These are phyloP conservation scores for Colletotrichum nymphaeae DNA, from an alignment of 2,329 filamentous ascomycete genomes.

Conservation along the genomic window DNA sequence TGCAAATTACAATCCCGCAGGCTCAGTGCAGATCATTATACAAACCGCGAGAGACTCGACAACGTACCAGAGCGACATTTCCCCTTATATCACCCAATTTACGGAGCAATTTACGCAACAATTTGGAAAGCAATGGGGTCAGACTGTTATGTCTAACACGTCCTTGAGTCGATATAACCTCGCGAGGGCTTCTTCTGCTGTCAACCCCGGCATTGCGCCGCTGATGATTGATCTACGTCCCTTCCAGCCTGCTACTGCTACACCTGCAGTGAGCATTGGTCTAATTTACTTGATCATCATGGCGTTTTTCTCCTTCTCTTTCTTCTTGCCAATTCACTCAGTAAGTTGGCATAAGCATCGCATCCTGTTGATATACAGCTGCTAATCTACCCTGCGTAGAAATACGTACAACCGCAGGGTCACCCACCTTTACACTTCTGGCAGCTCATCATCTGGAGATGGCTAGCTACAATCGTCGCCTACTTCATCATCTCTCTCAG, in stretches of 20 bases:
- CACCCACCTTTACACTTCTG: slow-evolving; percentile 68
- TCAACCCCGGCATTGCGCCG: slow-evolving; percentile 46
- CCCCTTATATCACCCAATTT: slow-evolving; percentile 61
- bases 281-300: slow-evolving; percentile 76
- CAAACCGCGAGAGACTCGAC: slow-evolving; percentile 67
- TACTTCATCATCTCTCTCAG: slow-evolving; percentile 72
- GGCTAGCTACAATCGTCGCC: slow-evolving; percentile 63
- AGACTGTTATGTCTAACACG: slow-evolving; percentile 52
- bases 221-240: slow-evolving; percentile 65
- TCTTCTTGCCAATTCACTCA: slow-evolving; percentile 72
- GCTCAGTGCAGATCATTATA: slow-evolving; percentile 67
- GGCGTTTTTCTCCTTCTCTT: slow-evolving; percentile 74
- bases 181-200: slow-evolving; percentile 41
- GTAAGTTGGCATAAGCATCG: slow-evolving; percentile 38
- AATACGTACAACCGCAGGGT: slow-evolving; percentile 64
- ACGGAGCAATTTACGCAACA: slow-evolving; percentile 55
- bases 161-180: slow-evolving; percentile 45
- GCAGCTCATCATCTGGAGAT: slow-evolving; percentile 70
- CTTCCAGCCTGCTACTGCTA: slow-evolving; percentile 64
- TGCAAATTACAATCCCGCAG: slow-evolving; percentile 68
- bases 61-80: slow-evolving; percentile 64
- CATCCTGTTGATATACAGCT: neutral
- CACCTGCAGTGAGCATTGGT: slow-evolving; percentile 70
- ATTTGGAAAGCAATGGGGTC: slow-evolving; percentile 60
- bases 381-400: slow-evolving; percentile 31